A percentile compares a stretch with the other conserved stretches of the same genome.
phyloP scores from a whole-genome alignment of 306 rosid species.

The Castanea crenata region DNA sequence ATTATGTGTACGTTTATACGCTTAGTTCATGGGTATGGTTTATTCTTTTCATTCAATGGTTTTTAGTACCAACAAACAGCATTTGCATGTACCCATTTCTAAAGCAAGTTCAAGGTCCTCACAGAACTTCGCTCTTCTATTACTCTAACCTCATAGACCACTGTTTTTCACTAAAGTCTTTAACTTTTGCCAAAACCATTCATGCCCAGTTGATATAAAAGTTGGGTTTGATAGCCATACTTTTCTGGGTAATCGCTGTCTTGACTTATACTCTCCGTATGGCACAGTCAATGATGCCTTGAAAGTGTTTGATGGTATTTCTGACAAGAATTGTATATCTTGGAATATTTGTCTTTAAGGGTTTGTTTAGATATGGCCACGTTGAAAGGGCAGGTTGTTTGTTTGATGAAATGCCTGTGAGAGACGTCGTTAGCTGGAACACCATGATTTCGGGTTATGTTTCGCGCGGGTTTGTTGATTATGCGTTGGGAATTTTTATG shows the following conservation, averaged over 20 bases:
- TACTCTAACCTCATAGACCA: slow-evolving; percentile 48
- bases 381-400: slow-evolving; percentile 37
- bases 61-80: neutral
- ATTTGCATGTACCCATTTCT: slow-evolving; percentile 60
- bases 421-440: slow-evolving; percentile 84
- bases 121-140: slow-evolving; percentile 36
- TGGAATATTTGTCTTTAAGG: slow-evolving; percentile 66
- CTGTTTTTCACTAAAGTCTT: slow-evolving; percentile 42
- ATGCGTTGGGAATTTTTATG: slow-evolving; percentile 42
- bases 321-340: slow-evolving; percentile 56
- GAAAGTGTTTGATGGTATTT: slow-evolving; percentile 54
- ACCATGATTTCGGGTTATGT: slow-evolving; percentile 60
- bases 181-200: slow-evolving; percentile 30
- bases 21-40: neutral
- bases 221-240: slow-evolving; percentile 61
- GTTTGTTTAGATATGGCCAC: slow-evolving; percentile 46
- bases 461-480: slow-evolving; percentile 40
- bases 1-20: neutral
- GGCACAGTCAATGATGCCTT: slow-evolving; percentile 50
- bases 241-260: slow-evolving; percentile 67
- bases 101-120: slow-evolving; percentile 43
- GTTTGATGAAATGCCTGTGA: slow-evolving; percentile 73
- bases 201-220: slow-evolving; percentile 71
- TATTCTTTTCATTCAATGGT: neutral
- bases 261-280: slow-evolving; percentile 48